Conservation (phyloP, 495 filamentous ascomycete genomes). For the Acidiella bohemica region DNA sequence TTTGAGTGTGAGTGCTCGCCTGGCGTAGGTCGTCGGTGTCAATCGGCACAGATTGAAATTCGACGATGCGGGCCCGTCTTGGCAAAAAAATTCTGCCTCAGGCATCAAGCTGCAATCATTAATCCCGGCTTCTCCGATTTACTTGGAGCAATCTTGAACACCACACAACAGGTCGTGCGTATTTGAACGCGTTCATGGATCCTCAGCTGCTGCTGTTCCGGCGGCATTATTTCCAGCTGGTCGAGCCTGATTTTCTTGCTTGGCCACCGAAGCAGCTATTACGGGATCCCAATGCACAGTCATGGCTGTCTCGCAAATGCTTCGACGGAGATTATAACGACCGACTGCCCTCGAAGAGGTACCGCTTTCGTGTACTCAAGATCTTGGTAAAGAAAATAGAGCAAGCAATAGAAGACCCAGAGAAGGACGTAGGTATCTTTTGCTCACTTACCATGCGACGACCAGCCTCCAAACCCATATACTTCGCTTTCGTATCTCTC, state of each 20-base stretch:
- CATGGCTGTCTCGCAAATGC: slow-evolving; percentile 45
- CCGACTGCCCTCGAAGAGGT: slow-evolving; percentile 47
- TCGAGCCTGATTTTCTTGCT: slow-evolving; percentile 41
- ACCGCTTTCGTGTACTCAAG: slow-evolving; percentile 62
- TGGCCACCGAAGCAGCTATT: slow-evolving; percentile 43
- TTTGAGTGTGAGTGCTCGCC: slow-evolving; percentile 12
- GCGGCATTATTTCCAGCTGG: slow-evolving; percentile 55
- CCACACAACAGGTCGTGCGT: no score
- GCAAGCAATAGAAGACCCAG: slow-evolving; percentile 54
- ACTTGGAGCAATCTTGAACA: no score
- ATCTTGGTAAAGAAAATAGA: slow-evolving; percentile 52
- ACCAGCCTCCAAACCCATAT: slow-evolving; percentile 1
- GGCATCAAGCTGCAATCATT: no score
- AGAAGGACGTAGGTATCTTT: slow-evolving; percentile 58
- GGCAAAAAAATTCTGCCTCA: neutral
- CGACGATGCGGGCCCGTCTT: slow-evolving; percentile 1
- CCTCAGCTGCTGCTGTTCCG: slow-evolving; percentile 32
- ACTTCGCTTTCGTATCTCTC: slow-evolving; percentile 3
- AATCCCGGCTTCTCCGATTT: no score
- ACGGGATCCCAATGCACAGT: slow-evolving; percentile 42
- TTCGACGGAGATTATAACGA: slow-evolving; percentile 42
- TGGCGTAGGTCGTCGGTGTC: slow-evolving; percentile 7
- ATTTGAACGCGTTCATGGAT: slow-evolving; percentile 7
- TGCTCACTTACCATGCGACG: no score
- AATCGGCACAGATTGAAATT: neutral